Evolutionary conservation across 1,139 yeast species (phyloP).

Genomic region (Lodderomyces parapsilosis): DNA sequence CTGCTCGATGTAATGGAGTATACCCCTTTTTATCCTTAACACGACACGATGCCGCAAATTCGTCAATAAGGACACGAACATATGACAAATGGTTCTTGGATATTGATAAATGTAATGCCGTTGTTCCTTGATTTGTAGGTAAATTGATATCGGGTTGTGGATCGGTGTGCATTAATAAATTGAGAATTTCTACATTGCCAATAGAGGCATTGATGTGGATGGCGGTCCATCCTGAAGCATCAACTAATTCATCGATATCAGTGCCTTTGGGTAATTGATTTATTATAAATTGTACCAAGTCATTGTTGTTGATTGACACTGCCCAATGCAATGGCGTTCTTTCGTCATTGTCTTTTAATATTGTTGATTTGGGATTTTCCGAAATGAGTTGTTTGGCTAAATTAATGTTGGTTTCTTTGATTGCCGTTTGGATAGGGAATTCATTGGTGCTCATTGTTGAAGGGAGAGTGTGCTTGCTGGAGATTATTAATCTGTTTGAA

Average conservation of each 20-base stretch:
- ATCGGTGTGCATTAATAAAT: slow-evolving; percentile 28
- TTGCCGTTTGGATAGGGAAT: slow-evolving; percentile 55
- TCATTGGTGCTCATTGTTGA: slow-evolving; percentile 1
- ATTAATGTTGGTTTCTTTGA: slow-evolving; percentile 52
- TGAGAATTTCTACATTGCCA: slow-evolving; percentile 59
- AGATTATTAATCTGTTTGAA: background rate
- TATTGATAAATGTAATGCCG: slow-evolving; percentile 74
- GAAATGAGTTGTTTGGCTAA: slow-evolving; percentile 49
- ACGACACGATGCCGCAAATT: slow-evolving; percentile 58
- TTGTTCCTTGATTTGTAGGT: slow-evolving; percentile 66
- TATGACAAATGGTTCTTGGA: slow-evolving; percentile 61
- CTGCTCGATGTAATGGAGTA: slow-evolving; percentile 80
- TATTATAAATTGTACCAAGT: slow-evolving; percentile 52
- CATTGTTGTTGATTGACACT: slow-evolving; percentile 58
- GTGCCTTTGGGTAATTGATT: slow-evolving; percentile 24
- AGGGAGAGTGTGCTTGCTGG: background rate
- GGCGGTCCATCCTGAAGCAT: slow-evolving; percentile 86
- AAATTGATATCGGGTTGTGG: slow-evolving; percentile 40
- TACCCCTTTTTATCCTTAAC: slow-evolving; percentile 65
- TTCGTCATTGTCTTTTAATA: slow-evolving; percentile 63
- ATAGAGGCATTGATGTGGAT: slow-evolving; percentile 77
- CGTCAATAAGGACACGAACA: slow-evolving; percentile 49
- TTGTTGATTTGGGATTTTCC: slow-evolving; percentile 39
- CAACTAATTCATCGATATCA: slow-evolving; percentile 68
- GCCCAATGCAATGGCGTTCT: slow-evolving; percentile 93